Evolutionary conservation across 1,284 basidiomycete genomes (phyloP).

Genomic region (Kwoniella shivajii): DNA sequence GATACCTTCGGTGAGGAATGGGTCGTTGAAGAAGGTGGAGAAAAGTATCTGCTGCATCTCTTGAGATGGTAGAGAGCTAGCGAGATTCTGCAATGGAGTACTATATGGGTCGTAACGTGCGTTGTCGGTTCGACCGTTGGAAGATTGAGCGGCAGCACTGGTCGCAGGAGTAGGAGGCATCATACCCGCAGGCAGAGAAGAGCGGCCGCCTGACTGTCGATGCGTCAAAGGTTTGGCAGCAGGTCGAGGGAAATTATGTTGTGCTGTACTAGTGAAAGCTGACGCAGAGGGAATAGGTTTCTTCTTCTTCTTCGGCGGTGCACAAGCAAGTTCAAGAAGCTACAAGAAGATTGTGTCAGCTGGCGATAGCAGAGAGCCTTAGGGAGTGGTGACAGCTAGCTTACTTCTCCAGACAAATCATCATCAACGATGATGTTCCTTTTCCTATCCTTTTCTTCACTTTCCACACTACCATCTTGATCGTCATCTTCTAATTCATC

Average conservation of each 20-base stretch:
- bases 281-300: slow-evolving; percentile 7
- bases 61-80: slow-evolving; percentile 38
- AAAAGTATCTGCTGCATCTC: slow-evolving; percentile 46
- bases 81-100: slow-evolving; percentile 32
- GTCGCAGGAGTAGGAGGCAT: slow-evolving; percentile 17
- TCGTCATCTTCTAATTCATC: slow-evolving; percentile 38
- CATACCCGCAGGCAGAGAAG: slow-evolving; percentile 8
- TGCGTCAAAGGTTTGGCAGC: slow-evolving; percentile 7
- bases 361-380: neutral
- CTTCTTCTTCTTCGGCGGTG: slow-evolving; percentile 45
- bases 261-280: neutral
- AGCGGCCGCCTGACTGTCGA: slow-evolving; percentile 7
- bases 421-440: slow-evolving; percentile 35
- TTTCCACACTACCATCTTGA: slow-evolving; percentile 8
- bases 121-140: neutral
- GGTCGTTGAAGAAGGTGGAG: slow-evolving; percentile 47
- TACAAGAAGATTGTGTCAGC: slow-evolving; percentile 8
- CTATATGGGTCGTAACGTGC: slow-evolving; percentile 37
- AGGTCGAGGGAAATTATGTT: slow-evolving; percentile 10
- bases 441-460: slow-evolving; percentile 20
- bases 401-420: slow-evolving; percentile 38
- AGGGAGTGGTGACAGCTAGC: slow-evolving; percentile 14
- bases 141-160: neutral
- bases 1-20: slow-evolving; percentile 49
- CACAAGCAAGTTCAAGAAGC: slow-evolving; percentile 43